Base-by-base conservation (phyloP, 306 rosid species). In the Lithocarpus polystachyus region DNA sequence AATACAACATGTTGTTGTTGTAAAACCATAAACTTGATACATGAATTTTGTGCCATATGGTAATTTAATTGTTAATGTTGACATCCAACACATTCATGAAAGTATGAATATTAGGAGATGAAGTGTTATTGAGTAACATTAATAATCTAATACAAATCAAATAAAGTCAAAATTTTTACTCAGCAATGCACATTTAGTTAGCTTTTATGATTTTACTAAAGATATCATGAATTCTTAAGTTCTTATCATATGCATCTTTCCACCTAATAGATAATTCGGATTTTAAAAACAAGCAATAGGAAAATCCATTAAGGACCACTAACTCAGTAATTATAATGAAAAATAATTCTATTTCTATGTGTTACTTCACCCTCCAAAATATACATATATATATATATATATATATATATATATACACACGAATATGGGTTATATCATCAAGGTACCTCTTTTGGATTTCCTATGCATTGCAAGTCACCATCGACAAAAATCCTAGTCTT, bases 381-480 rank as follows among this genome's bases (percentile, higher is more conserved):
- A 0, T 1, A 56, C 4, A 5, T 19, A 2, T 53, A 29, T 11
- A n/a, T n/a, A n/a, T n/a, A n/a, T n/a, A n/a, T n/a, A n/a, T n/a
- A n/a, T n/a, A n/a, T n/a, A n/a, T n/a, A n/a, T n/a, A n/a, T n/a
- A n/a, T n/a, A n/a, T n/a, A n/a, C n/a, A n/a, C n/a, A n/a, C n/a
- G 26, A 29, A 28, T 52, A 0, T 3, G 26, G 23, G 14, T 52
- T 59, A 51, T 6, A 26, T 17, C 35, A 14, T 24, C 37, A 60
- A 15, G 56, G 53, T 87, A 90, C 98, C 97, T 92, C 96, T 51
- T 88, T 94, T 31, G 98, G 93, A 82, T 94, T 92, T 81, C 97
- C 98, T 55, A 94, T 90, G 84, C 98, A 94, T 82, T 92, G 97
- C 87, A 90, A 86, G 87, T 86, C 84, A 43, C 98, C 96, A 72